Base-by-base conservation (phyloP, 2,329 filamentous ascomycete species). In the Ramularia endophylla region DNA sequence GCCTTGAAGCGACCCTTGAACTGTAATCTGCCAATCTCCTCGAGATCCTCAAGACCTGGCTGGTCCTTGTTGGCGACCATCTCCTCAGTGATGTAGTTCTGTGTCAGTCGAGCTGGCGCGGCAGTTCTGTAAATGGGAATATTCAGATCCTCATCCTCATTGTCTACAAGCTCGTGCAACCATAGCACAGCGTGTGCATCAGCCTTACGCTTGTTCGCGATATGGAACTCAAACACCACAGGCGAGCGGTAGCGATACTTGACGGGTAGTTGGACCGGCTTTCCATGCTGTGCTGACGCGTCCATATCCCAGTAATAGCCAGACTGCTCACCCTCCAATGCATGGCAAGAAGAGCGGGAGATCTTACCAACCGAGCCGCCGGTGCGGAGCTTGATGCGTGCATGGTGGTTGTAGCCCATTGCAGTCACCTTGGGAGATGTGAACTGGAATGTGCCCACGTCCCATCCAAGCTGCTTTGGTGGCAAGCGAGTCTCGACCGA, bases 391-490 rank as follows among this genome's bases (percentile, higher is more conserved):
- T 78, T 80, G 31, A 97, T 69, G 64, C 87, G 88, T 31, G 78
- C 67, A 28, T 73, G 64, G 4, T 79, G 75, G 1, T 72, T 68
- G 55, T 83, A 88, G 35, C 73, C 74, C 11, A 73, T 66, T 0
- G 84, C 79, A 0, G 75, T 74, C 34, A 97, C 80, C 12, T 72
- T 74, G 36, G 87, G 74, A 0, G 83, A 87, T 0, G 76, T 68
- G 60, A 97, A 94, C 58, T 95, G 84, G 58, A 97, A 95, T 0
- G 90, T 95, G 27, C 92, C 92, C 31, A 97, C 86, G 46, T 95
- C 87, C 86, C 90, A 97, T 8, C 90, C 88, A 4, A 95, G 75
- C 64, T 95, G 84, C 29, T 81, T 70, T 0, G 85, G 85, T n/a
- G 89, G 89, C 1, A 97, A 72, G 33, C 80, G 80, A 39, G 90